These are phyloP conservation scores for Ramularia endophylla DNA, from an alignment of 2,329 filamentous ascomycete species.

Conservation along the genomic window DNA sequence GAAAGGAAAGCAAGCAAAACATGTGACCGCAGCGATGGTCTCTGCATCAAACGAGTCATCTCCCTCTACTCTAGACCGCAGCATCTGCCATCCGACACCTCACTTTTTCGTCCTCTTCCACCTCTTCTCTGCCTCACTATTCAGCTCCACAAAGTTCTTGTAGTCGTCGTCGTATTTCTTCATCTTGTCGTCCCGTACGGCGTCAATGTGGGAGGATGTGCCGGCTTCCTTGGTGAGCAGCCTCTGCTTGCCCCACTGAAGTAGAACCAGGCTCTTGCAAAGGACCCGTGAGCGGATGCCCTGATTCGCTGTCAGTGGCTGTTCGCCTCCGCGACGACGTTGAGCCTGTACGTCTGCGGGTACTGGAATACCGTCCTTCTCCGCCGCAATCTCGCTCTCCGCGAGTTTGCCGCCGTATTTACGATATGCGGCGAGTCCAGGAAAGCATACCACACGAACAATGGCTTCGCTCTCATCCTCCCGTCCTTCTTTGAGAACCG, in stretches of 20 bases:
- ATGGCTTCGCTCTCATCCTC: conserved; percentile 22
- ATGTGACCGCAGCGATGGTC: too few species aligned
- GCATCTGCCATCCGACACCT: conserved; percentile 29
- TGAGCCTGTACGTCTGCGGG: conserved; percentile 9
- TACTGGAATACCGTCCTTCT: conserved; percentile 9
- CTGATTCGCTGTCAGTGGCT: conserved; percentile 11
- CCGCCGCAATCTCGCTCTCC: conserved; percentile 11
- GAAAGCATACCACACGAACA: conserved; percentile 25
- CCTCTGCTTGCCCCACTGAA: conserved; percentile 27
- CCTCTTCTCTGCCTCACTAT: conserved; percentile 8
- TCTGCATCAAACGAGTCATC: too few species aligned
- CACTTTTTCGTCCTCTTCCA: conserved; percentile 35
- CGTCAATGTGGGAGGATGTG: conserved; percentile 24
- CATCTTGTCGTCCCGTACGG: conserved; percentile 14
- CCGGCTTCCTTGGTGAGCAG: conserved; percentile 27
- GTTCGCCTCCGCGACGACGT: conserved; percentile 1
- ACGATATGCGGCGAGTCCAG: conserved; percentile 24
- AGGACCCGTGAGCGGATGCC: conserved; percentile 26
- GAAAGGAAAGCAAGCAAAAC: too few species aligned
- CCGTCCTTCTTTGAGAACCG: conserved; percentile 12
- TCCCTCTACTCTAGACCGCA: too few species aligned
- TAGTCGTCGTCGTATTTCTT: conserved; percentile 33
- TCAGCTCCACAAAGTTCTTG: conserved; percentile 24
- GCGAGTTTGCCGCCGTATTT: conserved; percentile 23
- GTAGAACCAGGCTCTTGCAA: conserved; percentile 23